phyloP scores from a whole-genome alignment of 2,329 filamentous ascomycete genomes.

The Epichloe elymi region DNA sequence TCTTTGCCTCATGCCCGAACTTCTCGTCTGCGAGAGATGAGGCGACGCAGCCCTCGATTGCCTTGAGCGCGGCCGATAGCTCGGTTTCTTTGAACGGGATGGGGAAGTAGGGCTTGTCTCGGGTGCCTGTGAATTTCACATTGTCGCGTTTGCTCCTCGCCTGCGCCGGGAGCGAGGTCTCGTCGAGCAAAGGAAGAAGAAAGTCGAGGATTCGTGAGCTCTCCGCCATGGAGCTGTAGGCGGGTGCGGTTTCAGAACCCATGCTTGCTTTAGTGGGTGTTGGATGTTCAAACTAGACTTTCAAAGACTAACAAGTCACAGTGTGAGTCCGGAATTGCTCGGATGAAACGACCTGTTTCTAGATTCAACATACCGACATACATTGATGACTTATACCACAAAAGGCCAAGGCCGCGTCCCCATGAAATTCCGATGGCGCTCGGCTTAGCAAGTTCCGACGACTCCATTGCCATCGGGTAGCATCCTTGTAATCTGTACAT shows the following conservation, averaged over 20 bases:
- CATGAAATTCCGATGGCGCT: neutral
- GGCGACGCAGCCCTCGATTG: conserved; percentile 25
- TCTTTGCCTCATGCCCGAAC: conserved; percentile 3
- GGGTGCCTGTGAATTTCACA: conserved; percentile 21
- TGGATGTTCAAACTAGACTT: neutral
- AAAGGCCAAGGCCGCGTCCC: too few species aligned
- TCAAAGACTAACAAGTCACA: too few species aligned
- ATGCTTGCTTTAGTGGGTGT: neutral
- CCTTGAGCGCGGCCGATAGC: conserved; percentile 29
- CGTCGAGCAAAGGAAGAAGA: conserved; percentile 14
- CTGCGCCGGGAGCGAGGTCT: conserved; percentile 16
- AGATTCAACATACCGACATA: too few species aligned
- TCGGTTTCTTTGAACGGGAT: conserved; percentile 36
- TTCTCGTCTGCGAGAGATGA: conserved; percentile 18
- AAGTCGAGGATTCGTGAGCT: conserved; percentile 13
- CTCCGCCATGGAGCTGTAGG: conserved; percentile 15
- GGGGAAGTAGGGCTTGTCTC: conserved; percentile 29
- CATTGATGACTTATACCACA: too few species aligned
- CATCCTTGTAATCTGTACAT: neutral
- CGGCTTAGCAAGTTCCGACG: neutral
- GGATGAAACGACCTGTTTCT: too few species aligned
- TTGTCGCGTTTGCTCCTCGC: conserved; percentile 12
- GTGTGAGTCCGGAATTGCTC: too few species aligned
- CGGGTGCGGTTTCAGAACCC: neutral
- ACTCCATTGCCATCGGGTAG: neutral